Evolutionary conservation across 2,329 filamentous ascomycete species (phyloP), one percentile per base, ranked within the genome.

Genomic region (Hyphodiscus sp.): DNA sequence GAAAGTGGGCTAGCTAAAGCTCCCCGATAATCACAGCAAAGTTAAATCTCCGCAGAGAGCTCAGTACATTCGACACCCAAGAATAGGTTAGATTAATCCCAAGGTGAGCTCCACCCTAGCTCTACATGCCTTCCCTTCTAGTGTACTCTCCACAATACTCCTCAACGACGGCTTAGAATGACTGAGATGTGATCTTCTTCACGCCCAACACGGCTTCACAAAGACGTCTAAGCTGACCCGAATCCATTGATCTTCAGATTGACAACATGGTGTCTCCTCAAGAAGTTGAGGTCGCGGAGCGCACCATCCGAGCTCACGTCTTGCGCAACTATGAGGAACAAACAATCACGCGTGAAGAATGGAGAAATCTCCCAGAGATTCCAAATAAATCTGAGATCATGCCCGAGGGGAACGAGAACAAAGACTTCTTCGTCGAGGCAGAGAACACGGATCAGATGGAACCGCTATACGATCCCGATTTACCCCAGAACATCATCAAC

Each of bases 331-430:
- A 20, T 46, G 45, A 15, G 20, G 7, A 16, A 29, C 20, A 19
- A 26, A 16, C 9, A n/a, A 30, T 29, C 45, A 29, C n/a, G 7
- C 4, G 6, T 6, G 51, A 61, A 38, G 45, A 47, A 41, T 75
- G 73, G 73, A 61, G 64, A 44, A 61, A 63, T 47, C 63, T 71
- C 2, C 76, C 82, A 0, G 82, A 86, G 52, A 64, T 86, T 1
- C 83, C 84, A 0, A 74, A 70, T 0, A 59, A 74, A 0, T 65
- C 64, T 0, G 84, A 87, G 63, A 73, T 87, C 8, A 67, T 79
- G 26, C 53, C 55, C 8, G 46, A 54, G 20, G 41, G 45, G 19
- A 44, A 38, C 5, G n/a, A 49, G 8, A 26, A 33, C 29, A 29
- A 41, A 10, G 47, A 57, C 33, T 38, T 38, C 33, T 38, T 38